phyloP scores from a whole-genome alignment of 306 rosid species.

The Rubus idaeus region DNA sequence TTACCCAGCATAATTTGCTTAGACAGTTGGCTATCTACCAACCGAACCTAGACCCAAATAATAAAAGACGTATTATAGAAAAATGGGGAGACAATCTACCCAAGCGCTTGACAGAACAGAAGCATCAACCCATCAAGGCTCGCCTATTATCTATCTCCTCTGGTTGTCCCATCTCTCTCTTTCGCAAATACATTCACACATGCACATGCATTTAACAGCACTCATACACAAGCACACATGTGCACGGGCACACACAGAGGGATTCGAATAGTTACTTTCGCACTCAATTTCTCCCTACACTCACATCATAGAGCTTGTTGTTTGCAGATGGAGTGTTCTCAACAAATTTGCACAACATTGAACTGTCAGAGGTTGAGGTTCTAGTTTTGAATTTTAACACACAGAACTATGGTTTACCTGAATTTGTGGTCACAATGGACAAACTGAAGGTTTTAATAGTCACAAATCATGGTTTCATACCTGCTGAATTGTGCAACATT shows the following conservation, averaged over 20 bases:
- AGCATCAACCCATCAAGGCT: constrained; percentile 33
- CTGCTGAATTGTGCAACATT: constrained; percentile 36
- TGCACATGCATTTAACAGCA: not conserved
- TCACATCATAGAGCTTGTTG: not conserved
- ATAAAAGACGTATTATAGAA: constrained; percentile 40
- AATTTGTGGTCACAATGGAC: constrained; percentile 16
- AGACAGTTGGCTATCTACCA: constrained; percentile 48
- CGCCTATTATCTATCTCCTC: constrained; percentile 52
- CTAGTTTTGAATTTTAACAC: constrained; percentile 49
- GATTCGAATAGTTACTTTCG: not conserved
- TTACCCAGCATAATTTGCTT: constrained; percentile 49
- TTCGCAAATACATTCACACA: not conserved
- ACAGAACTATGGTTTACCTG: constrained; percentile 44
- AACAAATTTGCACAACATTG: constrained; percentile 44
- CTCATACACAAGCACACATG: not conserved
- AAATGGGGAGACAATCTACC: constrained; percentile 42
- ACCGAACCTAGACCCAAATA: constrained; percentile 28
- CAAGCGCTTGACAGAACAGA: constrained; percentile 43
- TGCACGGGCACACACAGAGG: not conserved
- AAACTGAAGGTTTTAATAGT: constrained; percentile 28
- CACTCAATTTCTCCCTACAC: not conserved
- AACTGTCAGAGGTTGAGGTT: constrained; percentile 43
- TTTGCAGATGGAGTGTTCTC: constrained; percentile 51
- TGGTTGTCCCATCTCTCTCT: constrained; percentile 26
- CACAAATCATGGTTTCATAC: constrained; percentile 36